Evolutionary conservation across 2,329 filamentous ascomycete genomes (phyloP).

Genomic region (Dactylellina leptospora): DNA sequence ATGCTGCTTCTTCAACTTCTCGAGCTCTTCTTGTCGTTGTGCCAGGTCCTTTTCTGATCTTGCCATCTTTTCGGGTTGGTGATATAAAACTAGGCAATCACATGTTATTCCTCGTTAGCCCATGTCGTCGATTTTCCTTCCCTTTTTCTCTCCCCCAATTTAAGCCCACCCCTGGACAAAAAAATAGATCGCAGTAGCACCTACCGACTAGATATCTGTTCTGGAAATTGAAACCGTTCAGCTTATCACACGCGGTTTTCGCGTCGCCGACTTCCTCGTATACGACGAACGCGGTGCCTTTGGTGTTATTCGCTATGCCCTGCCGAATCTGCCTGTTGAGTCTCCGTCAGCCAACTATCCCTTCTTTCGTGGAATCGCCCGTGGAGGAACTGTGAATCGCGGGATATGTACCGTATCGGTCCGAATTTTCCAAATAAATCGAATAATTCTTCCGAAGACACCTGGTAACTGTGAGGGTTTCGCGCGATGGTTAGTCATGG

Average conservation of each 20-base stretch:
- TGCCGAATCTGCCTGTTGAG: conserved; percentile 89
- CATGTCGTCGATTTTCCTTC: too few species aligned
- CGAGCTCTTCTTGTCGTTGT: conserved; percentile 93
- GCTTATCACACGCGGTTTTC: conserved; percentile 97
- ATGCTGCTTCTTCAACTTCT: conserved; percentile 96
- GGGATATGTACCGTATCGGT: conserved; percentile 80
- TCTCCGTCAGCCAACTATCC: not conserved
- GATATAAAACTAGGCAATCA: conserved; percentile 70
- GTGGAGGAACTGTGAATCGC: not conserved
- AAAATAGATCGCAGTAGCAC: too few species aligned
- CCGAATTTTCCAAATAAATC: conserved; percentile 98
- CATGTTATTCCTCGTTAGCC: conserved; percentile 10
- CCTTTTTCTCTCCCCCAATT: not conserved
- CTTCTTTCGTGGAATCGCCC: not conserved
- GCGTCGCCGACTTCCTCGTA: conserved; percentile 99
- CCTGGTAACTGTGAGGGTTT: conserved; percentile 92
- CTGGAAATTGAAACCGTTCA: conserved; percentile 99
- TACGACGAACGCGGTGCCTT: conserved; percentile 98
- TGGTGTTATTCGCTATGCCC: conserved; percentile 95
- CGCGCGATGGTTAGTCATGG: conserved; percentile 4
- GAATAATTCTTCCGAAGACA: conserved; percentile 96
- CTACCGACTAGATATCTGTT: conserved; percentile 97
- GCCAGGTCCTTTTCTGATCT: conserved; percentile 94
- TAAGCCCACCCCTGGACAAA: not conserved
- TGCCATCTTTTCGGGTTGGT: conserved; percentile 80